These are phyloP conservation scores for Pseudotulostoma volvatum DNA, from an alignment of 495 filamentous ascomycete genomes.

Conservation along the genomic window DNA sequence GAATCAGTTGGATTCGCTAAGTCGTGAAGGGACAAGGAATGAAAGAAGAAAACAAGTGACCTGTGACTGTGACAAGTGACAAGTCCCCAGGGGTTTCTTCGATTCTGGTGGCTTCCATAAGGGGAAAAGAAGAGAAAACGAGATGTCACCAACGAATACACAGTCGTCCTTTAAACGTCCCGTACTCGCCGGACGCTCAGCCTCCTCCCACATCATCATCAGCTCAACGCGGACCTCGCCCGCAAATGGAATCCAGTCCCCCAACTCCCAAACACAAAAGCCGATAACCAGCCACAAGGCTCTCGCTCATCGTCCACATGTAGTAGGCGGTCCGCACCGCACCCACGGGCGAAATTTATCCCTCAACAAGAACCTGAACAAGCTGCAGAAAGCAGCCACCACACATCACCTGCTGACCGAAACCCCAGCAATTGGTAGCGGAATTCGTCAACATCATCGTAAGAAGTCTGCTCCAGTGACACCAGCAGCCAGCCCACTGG, in stretches of 20 bases:
- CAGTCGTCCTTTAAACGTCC: conserved; percentile 33
- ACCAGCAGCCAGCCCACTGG: conserved; percentile 24
- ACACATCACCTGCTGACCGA: conserved; percentile 17
- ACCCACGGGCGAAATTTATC: conserved; percentile 29
- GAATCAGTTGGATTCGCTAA: too few species aligned
- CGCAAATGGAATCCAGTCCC: conserved; percentile 6
- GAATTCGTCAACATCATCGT: conserved; percentile 27
- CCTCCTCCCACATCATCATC: conserved; percentile 31
- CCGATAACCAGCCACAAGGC: conserved; percentile 13
- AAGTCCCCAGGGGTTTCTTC: too few species aligned
- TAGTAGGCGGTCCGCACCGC: conserved; percentile 29
- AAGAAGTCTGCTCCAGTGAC: conserved; percentile 26
- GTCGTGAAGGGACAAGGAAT: too few species aligned
- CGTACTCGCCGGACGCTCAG: conserved; percentile 29
- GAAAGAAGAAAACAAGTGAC: too few species aligned
- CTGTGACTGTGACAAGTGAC: too few species aligned
- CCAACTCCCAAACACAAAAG: conserved; percentile 12
- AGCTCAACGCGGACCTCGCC: conserved; percentile 23
- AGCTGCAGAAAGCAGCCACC: conserved; percentile 21
- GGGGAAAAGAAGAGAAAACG: too few species aligned
- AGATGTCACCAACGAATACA: conserved; percentile 10
- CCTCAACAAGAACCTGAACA: conserved; percentile 26
- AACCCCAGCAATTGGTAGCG: conserved; percentile 4
- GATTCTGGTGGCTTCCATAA: too few species aligned
- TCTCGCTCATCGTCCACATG: conserved; percentile 25